Evolutionary conservation across 1,284 basidiomycete genomes (phyloP).

Genomic region (Boletus sp.): DNA sequence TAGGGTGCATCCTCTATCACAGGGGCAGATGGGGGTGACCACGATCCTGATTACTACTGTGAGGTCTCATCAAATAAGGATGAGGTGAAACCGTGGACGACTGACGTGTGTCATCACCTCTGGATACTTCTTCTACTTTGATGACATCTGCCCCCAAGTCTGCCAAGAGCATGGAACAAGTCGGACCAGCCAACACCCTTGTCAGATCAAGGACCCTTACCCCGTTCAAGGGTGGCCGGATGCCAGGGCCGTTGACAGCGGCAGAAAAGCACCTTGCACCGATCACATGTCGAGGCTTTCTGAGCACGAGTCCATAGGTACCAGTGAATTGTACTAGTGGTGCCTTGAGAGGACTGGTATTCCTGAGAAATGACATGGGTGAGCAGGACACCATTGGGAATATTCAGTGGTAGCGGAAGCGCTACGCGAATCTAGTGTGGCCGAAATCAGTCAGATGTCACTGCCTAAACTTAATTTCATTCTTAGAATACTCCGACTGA

Average conservation of each 20-base stretch:
- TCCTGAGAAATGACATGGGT: conserved; percentile 13
- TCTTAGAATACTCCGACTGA: too few relatives aligned
- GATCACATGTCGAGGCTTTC: conserved; percentile 3
- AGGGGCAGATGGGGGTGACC: conserved; percentile 77
- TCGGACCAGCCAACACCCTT: conserved; percentile 86
- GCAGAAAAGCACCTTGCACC: conserved; percentile 16
- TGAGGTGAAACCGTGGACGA: conserved; percentile 15
- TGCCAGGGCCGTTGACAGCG: conserved; percentile 37
- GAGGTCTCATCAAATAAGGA: conserved; percentile 10
- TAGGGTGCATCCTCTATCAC: conserved; percentile 45
- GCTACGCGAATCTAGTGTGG: too few relatives aligned
- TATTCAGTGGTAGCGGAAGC: too few relatives aligned
- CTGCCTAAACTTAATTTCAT: too few relatives aligned
- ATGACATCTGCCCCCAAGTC: conserved; percentile 90
- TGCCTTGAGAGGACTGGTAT: background rate
- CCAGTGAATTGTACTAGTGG: too few relatives aligned
- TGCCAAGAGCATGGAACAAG: conserved; percentile 84
- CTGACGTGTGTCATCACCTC: conserved; percentile 88
- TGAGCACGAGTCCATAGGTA: background rate
- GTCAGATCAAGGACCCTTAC: conserved; percentile 84
- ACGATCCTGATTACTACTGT: conserved; percentile 51
- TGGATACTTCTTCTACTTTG: conserved; percentile 78
- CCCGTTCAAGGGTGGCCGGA: conserved; percentile 74
- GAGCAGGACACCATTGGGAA: background rate
- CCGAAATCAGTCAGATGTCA: too few relatives aligned